A percentile compares a stretch with the other conserved stretches of the same genome.
These are phyloP conservation scores for Neonectria hederae DNA, from an alignment of 2,329 filamentous ascomycete genomes.

Conservation along the genomic window DNA sequence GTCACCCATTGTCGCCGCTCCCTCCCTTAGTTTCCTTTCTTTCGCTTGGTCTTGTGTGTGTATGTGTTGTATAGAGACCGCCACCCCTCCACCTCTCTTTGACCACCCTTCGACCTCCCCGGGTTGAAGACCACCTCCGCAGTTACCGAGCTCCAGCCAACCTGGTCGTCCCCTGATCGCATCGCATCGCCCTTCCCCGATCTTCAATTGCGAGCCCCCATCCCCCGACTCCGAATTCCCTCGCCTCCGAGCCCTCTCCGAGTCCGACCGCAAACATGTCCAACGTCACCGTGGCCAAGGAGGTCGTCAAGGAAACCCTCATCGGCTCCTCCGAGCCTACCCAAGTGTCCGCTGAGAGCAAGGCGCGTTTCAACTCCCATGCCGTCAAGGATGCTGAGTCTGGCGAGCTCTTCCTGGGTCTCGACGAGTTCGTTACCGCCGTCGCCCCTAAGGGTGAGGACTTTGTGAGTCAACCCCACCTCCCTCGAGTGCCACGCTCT, in stretches of 20 bases:
- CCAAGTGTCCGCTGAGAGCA: slow-evolving; percentile 78
- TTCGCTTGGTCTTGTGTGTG: slow-evolving; percentile 21
- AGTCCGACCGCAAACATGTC: slow-evolving; percentile 45
- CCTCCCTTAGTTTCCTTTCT: slow-evolving; percentile 17
- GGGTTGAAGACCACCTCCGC: slow-evolving; percentile 33
- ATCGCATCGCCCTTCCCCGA: slow-evolving; percentile 22
- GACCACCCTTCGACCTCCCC: neutral
- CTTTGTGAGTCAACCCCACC: slow-evolving; percentile 73
- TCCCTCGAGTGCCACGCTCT: neutral
- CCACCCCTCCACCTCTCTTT: slow-evolving; percentile 11
- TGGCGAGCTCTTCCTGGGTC: slow-evolving; percentile 82
- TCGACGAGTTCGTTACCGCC: slow-evolving; percentile 89
- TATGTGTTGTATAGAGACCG: slow-evolving; percentile 31
- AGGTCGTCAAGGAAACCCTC: slow-evolving; percentile 82
- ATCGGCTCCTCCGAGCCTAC: slow-evolving; percentile 68
- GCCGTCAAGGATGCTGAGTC: slow-evolving; percentile 78
- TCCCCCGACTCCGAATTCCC: slow-evolving; percentile 19
- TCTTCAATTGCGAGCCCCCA: slow-evolving; percentile 34
- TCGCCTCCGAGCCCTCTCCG: slow-evolving; percentile 29
- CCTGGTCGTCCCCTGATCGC: slow-evolving; percentile 15
- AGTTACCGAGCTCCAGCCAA: slow-evolving; percentile 21
- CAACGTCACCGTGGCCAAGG: slow-evolving; percentile 64
- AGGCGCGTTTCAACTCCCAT: slow-evolving; percentile 78
- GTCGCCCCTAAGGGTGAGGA: slow-evolving; percentile 88
- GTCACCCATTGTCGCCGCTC: slow-evolving; percentile 13